Conservation (phyloP, 192 early-diverging fungal genomes). For the Coemansia sp. region DNA sequence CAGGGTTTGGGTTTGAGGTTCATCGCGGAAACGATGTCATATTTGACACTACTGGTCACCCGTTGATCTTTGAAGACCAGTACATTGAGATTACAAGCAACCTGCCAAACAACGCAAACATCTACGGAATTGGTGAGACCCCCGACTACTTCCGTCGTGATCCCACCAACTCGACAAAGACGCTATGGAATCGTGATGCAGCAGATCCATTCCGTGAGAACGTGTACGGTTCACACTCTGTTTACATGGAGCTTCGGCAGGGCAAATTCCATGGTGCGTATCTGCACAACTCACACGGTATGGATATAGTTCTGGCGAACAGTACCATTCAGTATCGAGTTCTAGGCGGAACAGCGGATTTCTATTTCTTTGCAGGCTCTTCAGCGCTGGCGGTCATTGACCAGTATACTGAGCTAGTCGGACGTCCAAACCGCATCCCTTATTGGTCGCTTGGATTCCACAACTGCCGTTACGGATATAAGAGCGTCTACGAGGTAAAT, state of each 20-base stretch:
- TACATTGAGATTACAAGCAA: conserved; percentile 62
- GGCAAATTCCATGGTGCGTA: conserved; percentile 56
- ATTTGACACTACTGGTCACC: conserved; percentile 33
- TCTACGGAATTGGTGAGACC: conserved; percentile 68
- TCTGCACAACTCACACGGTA: conserved; percentile 62
- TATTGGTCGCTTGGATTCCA: conserved; percentile 65
- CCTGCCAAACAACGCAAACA: conserved; percentile 57
- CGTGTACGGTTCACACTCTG: conserved; percentile 63
- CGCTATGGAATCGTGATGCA: conserved; percentile 51
- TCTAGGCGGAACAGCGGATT: conserved; percentile 63
- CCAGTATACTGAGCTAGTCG: conserved; percentile 66
- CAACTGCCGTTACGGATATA: conserved; percentile 66
- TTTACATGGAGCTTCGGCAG: conserved; percentile 62
- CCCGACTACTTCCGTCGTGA: conserved; percentile 57
- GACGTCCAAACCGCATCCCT: conserved; percentile 59
- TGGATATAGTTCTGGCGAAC: conserved; percentile 59
- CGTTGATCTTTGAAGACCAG: conserved; percentile 64
- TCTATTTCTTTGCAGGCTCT: conserved; percentile 62
- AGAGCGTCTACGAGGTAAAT: conserved; percentile 55
- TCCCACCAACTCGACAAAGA: conserved; percentile 34
- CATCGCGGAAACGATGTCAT: conserved; percentile 21
- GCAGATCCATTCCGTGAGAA: conserved; percentile 53
- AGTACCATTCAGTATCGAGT: conserved; percentile 61
- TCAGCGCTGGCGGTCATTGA: conserved; percentile 35
- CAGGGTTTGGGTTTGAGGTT: conserved; percentile 41